These are phyloP conservation scores for Acanthochlamys bracteata DNA, from an alignment of 106 monocot genomes.

Conservation along the genomic window DNA sequence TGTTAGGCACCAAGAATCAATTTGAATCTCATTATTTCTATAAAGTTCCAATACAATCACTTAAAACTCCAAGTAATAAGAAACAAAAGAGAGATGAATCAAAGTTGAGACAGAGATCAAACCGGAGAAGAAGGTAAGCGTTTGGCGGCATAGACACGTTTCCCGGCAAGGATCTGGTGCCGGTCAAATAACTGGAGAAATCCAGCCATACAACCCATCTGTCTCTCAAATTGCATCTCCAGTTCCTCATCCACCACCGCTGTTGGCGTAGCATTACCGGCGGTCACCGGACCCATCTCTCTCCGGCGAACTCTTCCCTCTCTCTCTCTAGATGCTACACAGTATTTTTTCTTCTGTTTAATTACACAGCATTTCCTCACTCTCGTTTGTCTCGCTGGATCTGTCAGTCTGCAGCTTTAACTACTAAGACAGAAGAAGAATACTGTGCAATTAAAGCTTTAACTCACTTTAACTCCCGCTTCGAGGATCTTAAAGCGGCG, in stretches of 20 bases:
- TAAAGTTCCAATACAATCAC: no score
- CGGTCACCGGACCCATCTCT: slow-evolving; percentile 20
- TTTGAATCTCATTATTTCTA: no score
- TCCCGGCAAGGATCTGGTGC: slow-evolving; percentile 44
- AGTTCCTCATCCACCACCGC: slow-evolving; percentile 10
- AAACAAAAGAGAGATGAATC: neutral
- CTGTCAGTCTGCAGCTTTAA: neutral
- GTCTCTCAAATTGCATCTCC: slow-evolving; percentile 47
- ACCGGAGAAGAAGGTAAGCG: slow-evolving; percentile 48
- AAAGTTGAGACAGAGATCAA: neutral
- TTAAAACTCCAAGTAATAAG: neutral
- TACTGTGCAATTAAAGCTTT: no score
- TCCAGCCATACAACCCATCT: slow-evolving; percentile 93
- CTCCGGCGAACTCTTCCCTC: neutral
- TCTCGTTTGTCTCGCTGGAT: neutral
- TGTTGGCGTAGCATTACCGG: neutral
- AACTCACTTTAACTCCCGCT: neutral
- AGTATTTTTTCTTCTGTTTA: neutral
- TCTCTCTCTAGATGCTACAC: neutral
- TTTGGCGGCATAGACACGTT: slow-evolving; percentile 33
- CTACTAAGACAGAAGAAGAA: no score
- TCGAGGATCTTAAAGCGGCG: neutral
- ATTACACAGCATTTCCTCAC: neutral
- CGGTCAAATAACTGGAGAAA: slow-evolving; percentile 92
- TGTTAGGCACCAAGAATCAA: no score